These are phyloP conservation scores for Scheffersomyces ergatensis DNA, from an alignment of 805 yeast species.

Conservation along the genomic window DNA sequence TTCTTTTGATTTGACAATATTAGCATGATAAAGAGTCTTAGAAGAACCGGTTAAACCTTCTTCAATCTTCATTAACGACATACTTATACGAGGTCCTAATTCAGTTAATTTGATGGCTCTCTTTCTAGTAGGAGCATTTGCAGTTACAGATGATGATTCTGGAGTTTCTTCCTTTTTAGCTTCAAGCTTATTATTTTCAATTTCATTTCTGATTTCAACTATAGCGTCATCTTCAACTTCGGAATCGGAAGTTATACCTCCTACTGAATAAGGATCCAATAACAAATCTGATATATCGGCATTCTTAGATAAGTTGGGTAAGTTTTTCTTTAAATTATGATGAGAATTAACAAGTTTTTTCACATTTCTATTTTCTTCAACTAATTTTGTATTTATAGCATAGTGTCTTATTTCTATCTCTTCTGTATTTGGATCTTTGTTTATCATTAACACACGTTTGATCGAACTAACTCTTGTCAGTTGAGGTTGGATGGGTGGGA, in stretches of 20 bases:
- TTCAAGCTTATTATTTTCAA: conserved; percentile 8
- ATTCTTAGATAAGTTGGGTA: conserved; percentile 69
- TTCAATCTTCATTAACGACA: conserved; percentile 80
- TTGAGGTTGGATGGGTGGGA: conserved; percentile 92
- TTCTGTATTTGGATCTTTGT: conserved; percentile 68
- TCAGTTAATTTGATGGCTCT: conserved; percentile 91
- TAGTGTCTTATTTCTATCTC: conserved; percentile 86
- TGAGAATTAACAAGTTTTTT: conserved; percentile 67
- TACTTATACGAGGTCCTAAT: conserved; percentile 83
- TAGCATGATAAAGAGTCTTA: conserved; percentile 81
- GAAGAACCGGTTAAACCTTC: conserved; percentile 85
- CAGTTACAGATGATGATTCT: conserved; percentile 11
- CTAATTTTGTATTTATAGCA: conserved; percentile 80
- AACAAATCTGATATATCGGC: conserved; percentile 80
- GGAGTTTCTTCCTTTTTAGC: conserved; percentile 14
- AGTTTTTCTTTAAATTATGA: conserved; percentile 52
- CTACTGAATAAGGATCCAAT: conserved; percentile 78
- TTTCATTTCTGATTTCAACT: conserved; percentile 52
- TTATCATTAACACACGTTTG: conserved; percentile 80
- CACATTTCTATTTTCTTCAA: conserved; percentile 71
- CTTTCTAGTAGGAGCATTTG: conserved; percentile 41
- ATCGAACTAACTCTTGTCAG: conserved; percentile 70
- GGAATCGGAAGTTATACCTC: conserved; percentile 83
- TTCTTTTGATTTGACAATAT: conserved; percentile 56
- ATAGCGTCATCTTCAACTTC: conserved; percentile 91